These are phyloP conservation scores for Lodderomyces oxycetoniae DNA, from an alignment of 1,139 yeast species.

Conservation along the genomic window DNA sequence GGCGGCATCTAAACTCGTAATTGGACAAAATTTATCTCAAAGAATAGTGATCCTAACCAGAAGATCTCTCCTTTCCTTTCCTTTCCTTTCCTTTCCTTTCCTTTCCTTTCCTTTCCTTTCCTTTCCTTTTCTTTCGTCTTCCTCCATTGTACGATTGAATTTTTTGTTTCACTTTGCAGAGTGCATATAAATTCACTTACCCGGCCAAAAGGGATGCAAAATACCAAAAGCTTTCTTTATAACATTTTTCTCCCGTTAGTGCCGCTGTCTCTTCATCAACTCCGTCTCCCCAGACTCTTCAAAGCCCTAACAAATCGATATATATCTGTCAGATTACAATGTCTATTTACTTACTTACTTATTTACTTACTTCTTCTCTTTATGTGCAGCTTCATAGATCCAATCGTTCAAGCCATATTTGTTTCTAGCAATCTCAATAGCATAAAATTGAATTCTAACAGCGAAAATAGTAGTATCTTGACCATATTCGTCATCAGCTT, in stretches of 20 bases:
- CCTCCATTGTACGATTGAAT: background rate
- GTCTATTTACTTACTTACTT: background rate
- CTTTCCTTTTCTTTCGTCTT: too few species aligned
- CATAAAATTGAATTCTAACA: conserved; percentile 90
- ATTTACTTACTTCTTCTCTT: conserved; percentile 3
- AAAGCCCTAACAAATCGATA: too few species aligned
- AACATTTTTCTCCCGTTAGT: background rate
- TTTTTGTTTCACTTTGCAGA: background rate
- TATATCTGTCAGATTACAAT: background rate
- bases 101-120: conserved; percentile 1
- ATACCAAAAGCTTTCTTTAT: background rate
- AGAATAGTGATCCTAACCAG: too few species aligned
- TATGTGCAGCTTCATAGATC: conserved; percentile 34
- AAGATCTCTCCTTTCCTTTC: background rate
- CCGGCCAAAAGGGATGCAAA: background rate
- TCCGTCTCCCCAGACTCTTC: too few species aligned
- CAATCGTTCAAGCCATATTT: conserved; percentile 89
- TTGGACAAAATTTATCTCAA: too few species aligned
- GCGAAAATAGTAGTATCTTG: conserved; percentile 85
- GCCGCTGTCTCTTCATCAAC: too few species aligned
- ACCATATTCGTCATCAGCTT: conserved; percentile 66
- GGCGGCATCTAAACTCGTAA: conserved; percentile 11
- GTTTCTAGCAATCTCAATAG: conserved; percentile 92
- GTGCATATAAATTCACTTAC: background rate
- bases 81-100: background rate